phyloP scores from a whole-genome alignment of 2,329 filamentous ascomycete species.

The Exophiala oligosperma region DNA sequence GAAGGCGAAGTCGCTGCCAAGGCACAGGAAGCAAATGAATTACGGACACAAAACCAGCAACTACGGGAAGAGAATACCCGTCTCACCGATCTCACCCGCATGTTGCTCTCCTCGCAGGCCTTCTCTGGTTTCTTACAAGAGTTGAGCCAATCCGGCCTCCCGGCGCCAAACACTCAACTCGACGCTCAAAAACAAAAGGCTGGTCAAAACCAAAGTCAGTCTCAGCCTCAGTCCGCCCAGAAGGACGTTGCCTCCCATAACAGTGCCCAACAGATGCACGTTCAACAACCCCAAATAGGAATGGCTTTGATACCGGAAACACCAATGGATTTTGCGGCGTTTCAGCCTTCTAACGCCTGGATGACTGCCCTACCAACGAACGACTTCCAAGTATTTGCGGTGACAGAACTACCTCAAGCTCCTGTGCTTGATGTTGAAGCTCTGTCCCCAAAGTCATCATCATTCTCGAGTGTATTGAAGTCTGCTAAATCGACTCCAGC shows the following conservation, averaged over 20 bases:
- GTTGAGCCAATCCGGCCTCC: constrained; percentile 61
- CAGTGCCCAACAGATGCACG: constrained; percentile 50
- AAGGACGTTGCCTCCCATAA: constrained; percentile 68
- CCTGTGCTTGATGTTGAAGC: constrained; percentile 60
- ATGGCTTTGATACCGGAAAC: constrained; percentile 85
- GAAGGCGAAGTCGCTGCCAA: constrained; percentile 85
- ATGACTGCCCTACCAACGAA: constrained; percentile 48
- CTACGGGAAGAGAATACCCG: constrained; percentile 84
- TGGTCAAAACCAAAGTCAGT: constrained; percentile 39
- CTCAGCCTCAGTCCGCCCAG: constrained; percentile 45
- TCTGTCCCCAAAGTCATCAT: constrained; percentile 68
- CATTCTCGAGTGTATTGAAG: not conserved
- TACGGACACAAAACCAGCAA: constrained; percentile 77
- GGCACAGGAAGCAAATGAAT: constrained; percentile 77
- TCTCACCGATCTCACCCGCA: constrained; percentile 73
- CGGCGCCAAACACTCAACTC: constrained; percentile 40
- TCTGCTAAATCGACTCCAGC: constrained; percentile 15
- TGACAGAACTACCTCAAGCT: constrained; percentile 68
- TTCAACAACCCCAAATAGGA: constrained; percentile 65
- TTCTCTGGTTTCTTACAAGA: constrained; percentile 80
- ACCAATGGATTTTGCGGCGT: constrained; percentile 70
- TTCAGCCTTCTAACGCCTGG: constrained; percentile 59
- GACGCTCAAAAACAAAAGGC: constrained; percentile 38
- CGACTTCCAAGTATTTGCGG: constrained; percentile 60
- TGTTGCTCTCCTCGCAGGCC: constrained; percentile 75